Percentiles rank a stretch among this genome's conserved stretches.
These are phyloP conservation scores for Martiniozyma asiatica DNA, from an alignment of 1,139 yeast species.

Conservation along the genomic window DNA sequence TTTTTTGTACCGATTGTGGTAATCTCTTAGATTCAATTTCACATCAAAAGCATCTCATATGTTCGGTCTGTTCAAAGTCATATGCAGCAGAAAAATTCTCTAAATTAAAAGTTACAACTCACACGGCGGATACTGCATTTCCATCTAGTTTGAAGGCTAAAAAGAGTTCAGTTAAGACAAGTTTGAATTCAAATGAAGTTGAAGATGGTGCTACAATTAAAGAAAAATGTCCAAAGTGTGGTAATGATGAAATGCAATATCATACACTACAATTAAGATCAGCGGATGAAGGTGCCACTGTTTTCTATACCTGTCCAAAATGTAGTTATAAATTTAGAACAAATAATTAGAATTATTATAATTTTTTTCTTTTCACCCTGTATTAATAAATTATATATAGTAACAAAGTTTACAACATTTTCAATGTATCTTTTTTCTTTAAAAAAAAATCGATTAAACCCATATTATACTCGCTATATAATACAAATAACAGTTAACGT, in stretches of 20 bases:
- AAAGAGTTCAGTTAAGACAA: constrained; percentile 81
- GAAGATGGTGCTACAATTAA: constrained; percentile 94
- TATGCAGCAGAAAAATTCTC: constrained; percentile 53
- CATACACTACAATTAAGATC: constrained; percentile 93
- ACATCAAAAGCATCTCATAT: constrained; percentile 23
- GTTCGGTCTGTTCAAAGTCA: constrained; percentile 43
- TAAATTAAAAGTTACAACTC: constrained; percentile 74
- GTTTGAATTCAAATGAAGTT: constrained; percentile 61
- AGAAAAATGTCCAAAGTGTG: constrained; percentile 97
- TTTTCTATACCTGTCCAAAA: constrained; percentile 84
- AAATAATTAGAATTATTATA: constrained; percentile 43
- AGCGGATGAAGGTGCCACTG: constrained; percentile 98
- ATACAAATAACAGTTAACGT: too few species aligned
- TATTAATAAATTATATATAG: too few species aligned
- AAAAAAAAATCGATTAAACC: too few species aligned
- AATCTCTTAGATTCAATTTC: constrained; percentile 65
- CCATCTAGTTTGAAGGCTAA: constrained; percentile 76
- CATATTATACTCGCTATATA: too few species aligned
- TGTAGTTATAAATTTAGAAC: constrained; percentile 94
- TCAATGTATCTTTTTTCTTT: too few species aligned
- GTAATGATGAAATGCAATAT: constrained; percentile 94
- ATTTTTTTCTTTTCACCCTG: too few species aligned
- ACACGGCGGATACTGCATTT: constrained; percentile 81
- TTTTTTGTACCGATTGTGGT: constrained; percentile 92
- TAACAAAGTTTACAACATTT: too few species aligned